A percentile compares a stretch with the other conserved stretches of the same genome.
phyloP scores from a whole-genome alignment of 108 stramenopile genomes.

The Pseudonitzschia delicatissima region DNA sequence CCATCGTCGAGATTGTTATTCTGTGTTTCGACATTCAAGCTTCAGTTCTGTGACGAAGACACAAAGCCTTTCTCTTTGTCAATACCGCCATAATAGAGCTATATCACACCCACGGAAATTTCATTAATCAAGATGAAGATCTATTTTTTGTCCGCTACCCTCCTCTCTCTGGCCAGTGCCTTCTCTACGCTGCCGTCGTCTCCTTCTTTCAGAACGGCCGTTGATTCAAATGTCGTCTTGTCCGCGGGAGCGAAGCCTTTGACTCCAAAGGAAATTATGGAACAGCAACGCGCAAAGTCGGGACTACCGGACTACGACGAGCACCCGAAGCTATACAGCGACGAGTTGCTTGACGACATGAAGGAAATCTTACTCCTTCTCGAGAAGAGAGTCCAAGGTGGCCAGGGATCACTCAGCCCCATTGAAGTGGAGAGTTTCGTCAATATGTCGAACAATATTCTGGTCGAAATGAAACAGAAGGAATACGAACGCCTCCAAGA shows the following conservation, averaged over 20 bases:
- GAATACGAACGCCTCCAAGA: slow-evolving; percentile 19
- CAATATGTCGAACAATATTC: slow-evolving; percentile 35
- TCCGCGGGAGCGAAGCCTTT: slow-evolving; percentile 12
- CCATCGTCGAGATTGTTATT: no score
- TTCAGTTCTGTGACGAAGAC: no score
- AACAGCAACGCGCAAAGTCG: slow-evolving; percentile 20
- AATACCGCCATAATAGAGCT: no score
- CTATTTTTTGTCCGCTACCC: neutral
- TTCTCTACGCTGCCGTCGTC: neutral
- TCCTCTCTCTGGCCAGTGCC: neutral
- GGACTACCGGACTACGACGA: slow-evolving; percentile 30
- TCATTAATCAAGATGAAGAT: neutral
- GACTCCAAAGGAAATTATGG: slow-evolving; percentile 24
- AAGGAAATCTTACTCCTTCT: slow-evolving; percentile 48
- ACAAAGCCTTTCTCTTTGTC: no score
- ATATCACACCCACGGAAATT: no score
- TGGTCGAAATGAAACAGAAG: slow-evolving; percentile 63
- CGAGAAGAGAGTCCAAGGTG: slow-evolving; percentile 64
- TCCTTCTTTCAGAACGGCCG: neutral
- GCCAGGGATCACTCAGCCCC: slow-evolving; percentile 42
- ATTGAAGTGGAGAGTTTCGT: slow-evolving; percentile 51
- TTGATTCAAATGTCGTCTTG: slow-evolving; percentile 2
- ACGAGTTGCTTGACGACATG: slow-evolving; percentile 59
- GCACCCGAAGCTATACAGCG: slow-evolving; percentile 54
- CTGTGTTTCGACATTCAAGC: no score